Evolutionary conservation across 2,329 filamentous ascomycete species (phyloP).

Genomic region (Blastomyces silverae): DNA sequence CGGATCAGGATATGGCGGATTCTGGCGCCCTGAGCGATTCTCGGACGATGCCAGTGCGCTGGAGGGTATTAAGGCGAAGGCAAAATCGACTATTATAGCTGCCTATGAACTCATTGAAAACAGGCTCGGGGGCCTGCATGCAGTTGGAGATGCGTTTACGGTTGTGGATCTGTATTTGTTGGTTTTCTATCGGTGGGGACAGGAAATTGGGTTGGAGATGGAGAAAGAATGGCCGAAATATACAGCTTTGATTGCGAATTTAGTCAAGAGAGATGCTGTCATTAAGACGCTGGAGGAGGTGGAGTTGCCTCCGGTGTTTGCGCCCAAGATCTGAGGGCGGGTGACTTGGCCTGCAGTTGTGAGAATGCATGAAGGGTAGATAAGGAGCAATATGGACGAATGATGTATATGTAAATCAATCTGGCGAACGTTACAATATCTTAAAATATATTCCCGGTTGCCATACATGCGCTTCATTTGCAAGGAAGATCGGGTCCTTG

Average conservation of each 20-base stretch:
- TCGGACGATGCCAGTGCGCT: constrained; percentile 22
- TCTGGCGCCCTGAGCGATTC: constrained; percentile 27
- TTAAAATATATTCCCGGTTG: not conserved
- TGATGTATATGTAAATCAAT: not conserved
- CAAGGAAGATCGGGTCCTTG: not conserved
- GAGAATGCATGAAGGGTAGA: not conserved
- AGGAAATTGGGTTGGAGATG: constrained; percentile 22
- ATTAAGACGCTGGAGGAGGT: constrained; percentile 7
- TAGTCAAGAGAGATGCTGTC: constrained; percentile 4
- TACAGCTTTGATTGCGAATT: constrained; percentile 4
- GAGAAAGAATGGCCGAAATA: constrained; percentile 22
- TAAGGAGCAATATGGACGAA: not conserved
- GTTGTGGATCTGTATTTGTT: constrained; percentile 34
- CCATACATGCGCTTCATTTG: not conserved
- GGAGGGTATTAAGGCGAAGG: constrained; percentile 23
- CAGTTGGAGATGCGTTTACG: constrained; percentile 26
- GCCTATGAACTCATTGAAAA: constrained; percentile 26
- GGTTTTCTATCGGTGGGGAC: constrained; percentile 32
- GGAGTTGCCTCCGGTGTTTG: constrained; percentile 3
- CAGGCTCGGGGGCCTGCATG: constrained; percentile 23
- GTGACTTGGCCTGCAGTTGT: not conserved
- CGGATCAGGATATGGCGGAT: constrained; percentile 25
- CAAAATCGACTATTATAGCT: constrained; percentile 22
- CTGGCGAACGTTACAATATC: not conserved
- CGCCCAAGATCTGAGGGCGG: not conserved